Conservation (phyloP, 2,329 filamentous ascomycete genomes). For the Fusarium floridanum region DNA sequence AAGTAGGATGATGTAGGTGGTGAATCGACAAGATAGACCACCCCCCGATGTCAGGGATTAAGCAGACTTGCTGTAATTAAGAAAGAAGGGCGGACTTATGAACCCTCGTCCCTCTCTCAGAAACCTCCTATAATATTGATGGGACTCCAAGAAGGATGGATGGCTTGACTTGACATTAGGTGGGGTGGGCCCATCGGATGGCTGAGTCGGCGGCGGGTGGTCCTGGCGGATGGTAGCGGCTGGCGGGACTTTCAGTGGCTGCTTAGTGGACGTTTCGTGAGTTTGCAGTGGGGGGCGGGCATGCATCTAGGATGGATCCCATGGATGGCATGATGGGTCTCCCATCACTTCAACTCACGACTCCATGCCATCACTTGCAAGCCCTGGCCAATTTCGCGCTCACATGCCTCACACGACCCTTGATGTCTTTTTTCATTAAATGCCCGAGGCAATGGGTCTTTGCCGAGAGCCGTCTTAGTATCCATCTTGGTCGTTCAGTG, state of each 20-base stretch:
- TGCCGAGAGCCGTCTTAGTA: not conserved
- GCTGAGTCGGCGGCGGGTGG: slow-evolving; percentile 31
- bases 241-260: slow-evolving; percentile 17
- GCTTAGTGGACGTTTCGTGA: slow-evolving; percentile 20
- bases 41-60: slow-evolving; percentile 8
- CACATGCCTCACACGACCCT: slow-evolving; percentile 37
- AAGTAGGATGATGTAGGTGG: slow-evolving; percentile 30
- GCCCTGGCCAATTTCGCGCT: slow-evolving; percentile 27
- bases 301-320: not conserved
- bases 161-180: slow-evolving; percentile 21
- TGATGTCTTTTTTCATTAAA: slow-evolving; percentile 4
- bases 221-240: slow-evolving; percentile 28
- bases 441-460: not conserved
- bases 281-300: slow-evolving; percentile 9
- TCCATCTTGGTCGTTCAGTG: slow-evolving; percentile 12
- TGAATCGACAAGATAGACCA: slow-evolving; percentile 16
- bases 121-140: slow-evolving; percentile 39
- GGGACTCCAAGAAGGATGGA: slow-evolving; percentile 25
- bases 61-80: slow-evolving; percentile 16
- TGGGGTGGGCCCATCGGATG: slow-evolving; percentile 36
- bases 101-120: slow-evolving; percentile 31
- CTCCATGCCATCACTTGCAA: slow-evolving; percentile 10
- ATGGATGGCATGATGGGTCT: slow-evolving; percentile 1
- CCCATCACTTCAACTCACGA: not conserved
- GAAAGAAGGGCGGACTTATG: slow-evolving; percentile 14